Conservation (phyloP, 441 rosid species). For the Populus tomentosa region DNA sequence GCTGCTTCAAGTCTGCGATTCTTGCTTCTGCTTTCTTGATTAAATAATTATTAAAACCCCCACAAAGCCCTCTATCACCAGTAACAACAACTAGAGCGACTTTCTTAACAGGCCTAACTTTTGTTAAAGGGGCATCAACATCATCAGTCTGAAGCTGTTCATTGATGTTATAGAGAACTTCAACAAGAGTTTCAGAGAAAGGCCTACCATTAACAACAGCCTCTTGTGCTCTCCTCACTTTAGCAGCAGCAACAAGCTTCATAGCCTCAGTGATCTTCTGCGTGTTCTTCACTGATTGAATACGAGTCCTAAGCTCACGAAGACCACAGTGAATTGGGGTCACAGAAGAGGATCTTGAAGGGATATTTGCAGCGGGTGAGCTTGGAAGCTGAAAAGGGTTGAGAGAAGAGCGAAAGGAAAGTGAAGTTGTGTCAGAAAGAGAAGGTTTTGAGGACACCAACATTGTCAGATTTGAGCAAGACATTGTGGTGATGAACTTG, state of each 20-base stretch:
- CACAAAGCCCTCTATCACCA: conserved; percentile 89
- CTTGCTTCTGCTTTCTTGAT: conserved; percentile 73
- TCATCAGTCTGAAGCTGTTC: conserved; percentile 83
- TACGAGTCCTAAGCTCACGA: conserved; percentile 72
- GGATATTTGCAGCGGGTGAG: conserved; percentile 27
- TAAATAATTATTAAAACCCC: conserved; percentile 63
- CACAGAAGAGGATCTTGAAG: conserved; percentile 49
- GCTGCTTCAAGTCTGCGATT: conserved; percentile 57
- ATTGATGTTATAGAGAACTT: conserved; percentile 81
- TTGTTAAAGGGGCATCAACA: conserved; percentile 71
- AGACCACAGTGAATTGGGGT: conserved; percentile 59
- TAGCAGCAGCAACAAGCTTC: conserved; percentile 95
- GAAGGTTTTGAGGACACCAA: conserved; percentile 68
- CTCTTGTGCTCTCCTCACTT: conserved; percentile 94
- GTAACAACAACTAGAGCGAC: conserved; percentile 84
- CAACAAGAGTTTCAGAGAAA: conserved; percentile 83
- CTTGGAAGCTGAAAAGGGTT: conserved; percentile 51
- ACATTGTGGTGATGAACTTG: conserved; percentile 33
- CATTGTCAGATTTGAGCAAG: conserved; percentile 59
- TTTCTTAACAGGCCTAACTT: conserved; percentile 78
- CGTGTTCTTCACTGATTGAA: conserved; percentile 77
- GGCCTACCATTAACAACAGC: conserved; percentile 88
- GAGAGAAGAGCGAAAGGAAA: conserved; percentile 54
- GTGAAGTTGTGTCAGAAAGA: conserved; percentile 52
- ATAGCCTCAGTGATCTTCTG: conserved; percentile 98